phyloP scores from a whole-genome alignment of 441 rosid species.

The Cnidoscolus chayamansa region DNA sequence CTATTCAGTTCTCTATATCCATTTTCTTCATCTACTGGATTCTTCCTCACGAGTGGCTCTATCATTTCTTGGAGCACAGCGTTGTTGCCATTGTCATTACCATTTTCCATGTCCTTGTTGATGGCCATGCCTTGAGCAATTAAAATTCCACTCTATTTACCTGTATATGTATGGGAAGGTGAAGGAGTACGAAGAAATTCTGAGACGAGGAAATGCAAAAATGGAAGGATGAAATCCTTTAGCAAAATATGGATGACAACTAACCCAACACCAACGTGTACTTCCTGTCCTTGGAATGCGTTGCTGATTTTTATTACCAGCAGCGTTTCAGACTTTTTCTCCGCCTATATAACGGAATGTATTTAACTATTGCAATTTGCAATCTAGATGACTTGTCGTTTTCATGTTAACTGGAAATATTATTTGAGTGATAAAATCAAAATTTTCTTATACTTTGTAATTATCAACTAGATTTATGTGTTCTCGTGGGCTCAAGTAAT shows the following conservation, averaged over 20 bases:
- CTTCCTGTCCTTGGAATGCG: too few species aligned
- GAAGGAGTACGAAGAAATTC: constrained; percentile 13
- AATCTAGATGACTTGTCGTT: not conserved
- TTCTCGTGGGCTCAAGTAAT: too few species aligned
- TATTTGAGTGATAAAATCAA: too few species aligned
- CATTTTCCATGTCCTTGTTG: constrained; percentile 34
- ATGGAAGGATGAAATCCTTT: constrained; percentile 9
- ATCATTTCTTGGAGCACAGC: constrained; percentile 26
- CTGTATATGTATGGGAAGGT: constrained; percentile 15
- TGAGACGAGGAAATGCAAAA: constrained; percentile 16
- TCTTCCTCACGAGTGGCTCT: constrained; percentile 42
- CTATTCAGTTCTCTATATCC: constrained; percentile 21
- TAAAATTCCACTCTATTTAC: constrained; percentile 7
- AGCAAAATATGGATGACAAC: too few species aligned
- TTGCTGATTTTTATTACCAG: too few species aligned
- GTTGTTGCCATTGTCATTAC: constrained; percentile 14
- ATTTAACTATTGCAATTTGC: too few species aligned
- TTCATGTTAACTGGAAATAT: not conserved
- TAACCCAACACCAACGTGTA: too few species aligned
- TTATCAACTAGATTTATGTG: too few species aligned
- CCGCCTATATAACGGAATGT: not conserved
- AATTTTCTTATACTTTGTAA: too few species aligned
- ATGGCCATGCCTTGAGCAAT: constrained; percentile 35
- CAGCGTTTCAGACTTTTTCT: not conserved
- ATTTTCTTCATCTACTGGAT: constrained; percentile 21